Base-by-base conservation (phyloP, 306 rosid genomes). In the Hippophae tibetana region DNA sequence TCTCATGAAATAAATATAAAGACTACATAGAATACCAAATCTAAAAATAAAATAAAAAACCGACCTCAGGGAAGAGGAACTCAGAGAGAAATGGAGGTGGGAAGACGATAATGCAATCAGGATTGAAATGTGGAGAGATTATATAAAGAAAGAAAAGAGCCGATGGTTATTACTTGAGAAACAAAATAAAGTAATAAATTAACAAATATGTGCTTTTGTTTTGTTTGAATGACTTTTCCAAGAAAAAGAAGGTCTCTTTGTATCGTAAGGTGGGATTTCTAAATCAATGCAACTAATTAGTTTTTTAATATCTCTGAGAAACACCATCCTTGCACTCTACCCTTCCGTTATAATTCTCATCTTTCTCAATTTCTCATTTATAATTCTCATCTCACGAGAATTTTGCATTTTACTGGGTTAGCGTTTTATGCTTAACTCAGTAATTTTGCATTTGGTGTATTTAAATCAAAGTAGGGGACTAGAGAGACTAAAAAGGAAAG, bases 61-160 rank as follows among this genome's bases (percentile, higher is more conserved):
- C 52, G 59, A 84, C 92, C 89, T 77, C 84, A 75, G 50, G 59
- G 11, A 59, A 57, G 76, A 84, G 84, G 84, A 81, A 81, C 73
- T 76, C 65, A 79, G 86, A 82, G 87, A 65, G 74, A 76, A 64
- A 76, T 14, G 71, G 68, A 23, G 63, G 69, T 52, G 56, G 77
- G 72, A 60, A 66, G 59, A 69, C 65, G 76, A 50, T 53, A 75
- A 66, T 68, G 67, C 66, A 72, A 71, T 72, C 41, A 65, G 68
- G 60, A 38, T 12, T n/a, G 67, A 69, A 75, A 58, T 54, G 72
- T 13, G 73, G 7, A 38, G 46, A 48, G 75, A 54, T 73, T 74
- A 57, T 81, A 81, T 90, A 82, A 70, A 83, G 80, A 79, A 78
- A 78, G 57, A 2, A 44, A 38, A 54, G 75, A 54, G 69, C 13